Conservation (phyloP, 179 eudicot genomes). For the Carnegiea gigantea region DNA sequence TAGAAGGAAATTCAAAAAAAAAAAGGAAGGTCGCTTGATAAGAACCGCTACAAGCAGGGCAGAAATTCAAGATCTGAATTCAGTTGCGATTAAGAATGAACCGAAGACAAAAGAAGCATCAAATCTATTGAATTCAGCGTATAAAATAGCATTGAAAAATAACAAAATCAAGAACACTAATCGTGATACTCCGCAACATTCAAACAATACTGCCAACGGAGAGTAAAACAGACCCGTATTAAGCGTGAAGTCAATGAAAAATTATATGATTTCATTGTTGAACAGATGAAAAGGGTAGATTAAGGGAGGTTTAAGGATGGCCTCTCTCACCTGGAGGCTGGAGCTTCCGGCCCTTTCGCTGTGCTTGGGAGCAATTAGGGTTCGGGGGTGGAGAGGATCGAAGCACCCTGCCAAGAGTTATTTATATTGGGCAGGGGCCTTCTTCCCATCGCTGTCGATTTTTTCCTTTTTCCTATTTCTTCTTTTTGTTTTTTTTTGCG, state of each 20-base stretch:
- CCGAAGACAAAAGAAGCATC: background rate
- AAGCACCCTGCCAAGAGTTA: background rate
- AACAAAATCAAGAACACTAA: background rate
- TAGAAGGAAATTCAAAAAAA: background rate
- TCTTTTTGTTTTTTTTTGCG: background rate
- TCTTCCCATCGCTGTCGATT: background rate
- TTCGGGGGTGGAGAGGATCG: background rate
- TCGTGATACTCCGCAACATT: background rate
- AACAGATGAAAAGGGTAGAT: background rate
- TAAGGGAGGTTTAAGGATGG: slow-evolving; percentile 2
- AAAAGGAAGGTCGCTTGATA: no score
- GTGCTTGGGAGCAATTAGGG: background rate
- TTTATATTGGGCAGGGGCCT: background rate
- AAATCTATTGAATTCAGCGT: background rate
- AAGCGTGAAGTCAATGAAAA: background rate
- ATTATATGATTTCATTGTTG: background rate
- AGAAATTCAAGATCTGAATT: background rate
- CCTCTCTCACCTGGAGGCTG: slow-evolving; percentile 10
- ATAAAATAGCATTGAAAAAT: background rate
- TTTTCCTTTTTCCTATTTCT: background rate
- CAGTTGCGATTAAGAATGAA: no score
- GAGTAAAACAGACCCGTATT: background rate
- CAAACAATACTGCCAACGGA: background rate
- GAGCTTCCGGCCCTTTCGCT: background rate
- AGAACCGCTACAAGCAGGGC: background rate